These are phyloP conservation scores for Septoria petroselini DNA, from an alignment of 2,329 filamentous ascomycete genomes.

Conservation along the genomic window DNA sequence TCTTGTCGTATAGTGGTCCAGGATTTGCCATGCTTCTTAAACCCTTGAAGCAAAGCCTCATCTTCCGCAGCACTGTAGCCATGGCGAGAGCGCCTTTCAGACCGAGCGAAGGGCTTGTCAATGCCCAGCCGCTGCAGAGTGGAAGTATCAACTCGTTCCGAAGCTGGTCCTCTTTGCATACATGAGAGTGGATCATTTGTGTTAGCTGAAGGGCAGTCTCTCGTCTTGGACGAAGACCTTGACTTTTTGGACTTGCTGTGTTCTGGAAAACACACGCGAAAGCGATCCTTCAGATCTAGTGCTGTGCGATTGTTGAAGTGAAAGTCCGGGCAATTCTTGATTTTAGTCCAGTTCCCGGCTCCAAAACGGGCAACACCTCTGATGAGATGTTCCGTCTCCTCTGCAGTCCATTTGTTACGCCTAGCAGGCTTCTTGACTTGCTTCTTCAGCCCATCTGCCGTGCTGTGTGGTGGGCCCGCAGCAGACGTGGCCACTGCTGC, in stretches of 20 bases:
- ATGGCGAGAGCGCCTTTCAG: constrained; percentile 52
- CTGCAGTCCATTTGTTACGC: constrained; percentile 58
- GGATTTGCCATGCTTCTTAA: constrained; percentile 56
- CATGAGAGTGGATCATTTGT: constrained; percentile 10
- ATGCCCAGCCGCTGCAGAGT: constrained; percentile 49
- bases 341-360: constrained; percentile 63
- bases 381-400: constrained; percentile 58
- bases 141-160: constrained; percentile 31
- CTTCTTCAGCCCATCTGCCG: constrained; percentile 29
- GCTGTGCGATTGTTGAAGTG: constrained; percentile 58
- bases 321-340: constrained; percentile 56
- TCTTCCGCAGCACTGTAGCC: constrained; percentile 59
- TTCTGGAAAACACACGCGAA: constrained; percentile 34
- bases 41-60: constrained; percentile 56
- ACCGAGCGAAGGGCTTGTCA: constrained; percentile 49
- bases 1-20: constrained; percentile 61
- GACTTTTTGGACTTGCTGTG: constrained; percentile 22
- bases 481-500: not conserved
- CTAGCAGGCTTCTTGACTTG: constrained; percentile 11
- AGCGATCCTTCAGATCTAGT: constrained; percentile 62
- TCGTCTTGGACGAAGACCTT: not conserved
- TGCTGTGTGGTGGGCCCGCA: constrained; percentile 25
- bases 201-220: not conserved
- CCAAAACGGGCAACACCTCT: constrained; percentile 59
- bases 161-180: constrained; percentile 24